A percentile compares a stretch with the other conserved stretches of the same genome.
Evolutionary conservation across 306 rosid species (phyloP).

Genomic region (Echinosophora koreensis): DNA sequence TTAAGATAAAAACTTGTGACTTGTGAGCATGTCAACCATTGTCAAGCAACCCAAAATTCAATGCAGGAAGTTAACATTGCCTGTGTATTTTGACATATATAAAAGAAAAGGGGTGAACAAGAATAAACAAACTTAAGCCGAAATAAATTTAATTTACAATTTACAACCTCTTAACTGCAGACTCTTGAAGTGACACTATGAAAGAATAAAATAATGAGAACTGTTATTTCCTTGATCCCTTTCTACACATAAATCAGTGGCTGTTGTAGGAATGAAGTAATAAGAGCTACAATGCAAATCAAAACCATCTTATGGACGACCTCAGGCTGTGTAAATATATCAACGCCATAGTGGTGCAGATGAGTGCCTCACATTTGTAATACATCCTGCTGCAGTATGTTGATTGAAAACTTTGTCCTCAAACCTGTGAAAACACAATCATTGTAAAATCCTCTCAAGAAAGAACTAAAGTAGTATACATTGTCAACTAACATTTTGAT

Average conservation of each 20-base stretch:
- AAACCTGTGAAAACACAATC: conserved; percentile 47
- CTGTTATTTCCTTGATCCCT: conserved; percentile 26
- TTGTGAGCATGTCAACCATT: not conserved
- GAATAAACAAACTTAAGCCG: conserved; percentile 15
- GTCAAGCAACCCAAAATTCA: not conserved
- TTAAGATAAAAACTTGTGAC: too few species aligned
- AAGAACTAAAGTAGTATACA: too few species aligned
- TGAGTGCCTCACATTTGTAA: not conserved
- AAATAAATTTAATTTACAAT: conserved; percentile 37
- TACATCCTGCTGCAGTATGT: conserved; percentile 25
- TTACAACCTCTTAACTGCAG: conserved; percentile 39
- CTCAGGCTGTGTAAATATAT: conserved; percentile 12
- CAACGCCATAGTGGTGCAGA: conserved; percentile 23
- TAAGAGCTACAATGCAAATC: conserved; percentile 17
- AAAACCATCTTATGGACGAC: conserved; percentile 22
- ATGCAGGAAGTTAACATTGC: not conserved
- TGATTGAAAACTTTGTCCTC: conserved; percentile 13
- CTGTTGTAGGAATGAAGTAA: conserved; percentile 18
- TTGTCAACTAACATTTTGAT: too few species aligned
- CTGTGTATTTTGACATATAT: conserved; percentile 20
- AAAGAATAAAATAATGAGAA: conserved; percentile 21
- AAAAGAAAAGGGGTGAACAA: not conserved
- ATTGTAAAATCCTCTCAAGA: not conserved
- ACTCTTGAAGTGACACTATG: conserved; percentile 37
- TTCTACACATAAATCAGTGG: conserved; percentile 31